A percentile compares a stretch with the other conserved stretches of the same genome.
phyloP scores from a whole-genome alignment of 306 rosid genomes.

The Citrullus colocynthis region DNA sequence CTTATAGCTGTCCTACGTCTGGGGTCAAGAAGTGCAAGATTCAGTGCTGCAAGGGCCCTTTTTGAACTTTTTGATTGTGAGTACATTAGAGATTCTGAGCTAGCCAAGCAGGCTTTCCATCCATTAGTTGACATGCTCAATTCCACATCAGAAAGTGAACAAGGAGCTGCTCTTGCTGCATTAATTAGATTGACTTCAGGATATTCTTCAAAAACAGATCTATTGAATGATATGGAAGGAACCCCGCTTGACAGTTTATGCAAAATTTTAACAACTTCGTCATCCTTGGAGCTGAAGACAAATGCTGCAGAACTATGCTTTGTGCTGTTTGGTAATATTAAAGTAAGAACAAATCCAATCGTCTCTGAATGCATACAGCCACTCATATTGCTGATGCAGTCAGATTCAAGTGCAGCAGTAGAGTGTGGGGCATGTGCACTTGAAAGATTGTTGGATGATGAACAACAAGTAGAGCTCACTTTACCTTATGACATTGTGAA shows the following conservation, averaged over 20 bases:
- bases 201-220: constrained; percentile 46
- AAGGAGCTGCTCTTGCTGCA: constrained; percentile 75
- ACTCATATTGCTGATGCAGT: constrained; percentile 63
- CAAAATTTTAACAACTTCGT: constrained; percentile 56
- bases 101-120: constrained; percentile 72
- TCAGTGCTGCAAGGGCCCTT: constrained; percentile 82
- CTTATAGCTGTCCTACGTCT: constrained; percentile 90
- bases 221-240: constrained; percentile 69
- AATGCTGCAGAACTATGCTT: constrained; percentile 75
- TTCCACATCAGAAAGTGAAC: constrained; percentile 68
- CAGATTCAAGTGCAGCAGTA: constrained; percentile 43
- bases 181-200: constrained; percentile 67
- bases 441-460: constrained; percentile 82
- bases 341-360: constrained; percentile 61
- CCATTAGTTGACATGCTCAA: constrained; percentile 92
- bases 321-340: constrained; percentile 48
- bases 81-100: constrained; percentile 60
- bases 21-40: constrained; percentile 94
- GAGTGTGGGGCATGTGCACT: constrained; percentile 87
- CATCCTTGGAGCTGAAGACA: constrained; percentile 64
- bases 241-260: constrained; percentile 62
- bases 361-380: constrained; percentile 67
- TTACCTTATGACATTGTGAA: constrained; percentile 53
- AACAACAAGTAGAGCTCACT: constrained; percentile 74
- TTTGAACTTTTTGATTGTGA: constrained; percentile 62